Evolutionary conservation across 768 basidiomycete species (phyloP), one percentile per base, ranked within the genome.

Genomic region (Russula sp.): DNA sequence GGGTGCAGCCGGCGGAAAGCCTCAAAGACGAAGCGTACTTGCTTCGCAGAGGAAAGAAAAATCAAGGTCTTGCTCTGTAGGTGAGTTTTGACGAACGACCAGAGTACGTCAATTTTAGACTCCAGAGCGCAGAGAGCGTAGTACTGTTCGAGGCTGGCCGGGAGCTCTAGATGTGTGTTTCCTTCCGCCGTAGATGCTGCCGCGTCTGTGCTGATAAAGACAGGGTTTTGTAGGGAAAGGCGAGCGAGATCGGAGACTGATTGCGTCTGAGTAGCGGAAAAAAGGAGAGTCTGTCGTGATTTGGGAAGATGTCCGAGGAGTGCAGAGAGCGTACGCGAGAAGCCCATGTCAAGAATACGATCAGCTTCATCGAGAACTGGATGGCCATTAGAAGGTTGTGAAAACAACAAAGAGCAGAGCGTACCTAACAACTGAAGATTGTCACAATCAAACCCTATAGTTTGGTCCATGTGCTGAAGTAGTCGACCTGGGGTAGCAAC

Each of bases 381-480:
- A 54, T 27, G 4, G n/a, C 13, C 20, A 27, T 54, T 50, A 47
- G 8, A 18, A 22, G 10, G 37, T 39, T 40, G 44, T 18, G 22
- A 13, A 35, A 3, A 42, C 52, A 55, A 35, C 6, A 14, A 55
- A 40, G 35, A 18, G 31, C 56, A 31, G 48, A 4, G 77, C 89
- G 63, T 67, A 91, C 94, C 88, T 20, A 99, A 82, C 37, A 95
- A 71, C 73, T 98, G 94, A n/a, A 99, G 76, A 70, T 93, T 92
- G 66, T 89, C 87, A 32, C 86, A 85, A 62, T 94, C 94, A 66
- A 99, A 97, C 1, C 95, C 95, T 58, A 94, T 83, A 3, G 97
- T 98, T 74, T 98, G 94, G 72, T 98, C 97, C 88, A 99, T 90
- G 73, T 99, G 97, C 70, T 99, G 97, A 50, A 99, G 77, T 48